phyloP scores from a whole-genome alignment of 176 grass and related monocot genomes.

The Hordeum vulgare region DNA sequence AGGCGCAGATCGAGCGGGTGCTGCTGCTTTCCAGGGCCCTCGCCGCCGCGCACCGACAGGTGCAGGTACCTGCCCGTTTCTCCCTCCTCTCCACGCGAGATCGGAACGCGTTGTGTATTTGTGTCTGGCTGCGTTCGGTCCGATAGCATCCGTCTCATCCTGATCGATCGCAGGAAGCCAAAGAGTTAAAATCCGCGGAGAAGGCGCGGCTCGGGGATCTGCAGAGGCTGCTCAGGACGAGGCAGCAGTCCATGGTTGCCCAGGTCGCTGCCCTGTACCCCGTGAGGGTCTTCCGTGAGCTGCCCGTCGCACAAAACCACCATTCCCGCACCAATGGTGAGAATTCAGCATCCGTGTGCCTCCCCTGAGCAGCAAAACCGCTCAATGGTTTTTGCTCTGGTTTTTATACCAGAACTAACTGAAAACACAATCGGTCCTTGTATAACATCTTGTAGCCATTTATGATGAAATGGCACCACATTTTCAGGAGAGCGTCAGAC shows the following conservation, averaged over 20 bases:
- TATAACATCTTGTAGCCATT: background rate
- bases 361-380: background rate
- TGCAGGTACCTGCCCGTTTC: slow-evolving; percentile 7
- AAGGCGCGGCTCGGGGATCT: slow-evolving; percentile 18
- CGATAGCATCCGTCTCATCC: background rate
- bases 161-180: slow-evolving; percentile 16
- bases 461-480: slow-evolving; percentile 17
- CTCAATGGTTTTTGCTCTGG: background rate
- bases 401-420: background rate
- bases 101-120: background rate
- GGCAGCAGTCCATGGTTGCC: slow-evolving; percentile 23
- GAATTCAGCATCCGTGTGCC: background rate
- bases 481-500: slow-evolving; percentile 30
- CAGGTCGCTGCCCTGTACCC: slow-evolving; percentile 53
- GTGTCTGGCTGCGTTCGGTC: background rate
- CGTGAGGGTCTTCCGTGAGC: slow-evolving; percentile 34
- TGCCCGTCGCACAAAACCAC: background rate
- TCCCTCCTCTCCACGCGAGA: no score
- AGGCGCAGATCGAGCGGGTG: slow-evolving; percentile 28
- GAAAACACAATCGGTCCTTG: background rate
- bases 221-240: slow-evolving; percentile 30
- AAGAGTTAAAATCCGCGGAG: background rate
- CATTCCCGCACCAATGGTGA: slow-evolving; percentile 10
- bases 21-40: slow-evolving; percentile 36
- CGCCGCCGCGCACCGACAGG: background rate